Percentiles rank a stretch among this genome's conserved stretches.
phyloP scores from a whole-genome alignment of 2,329 filamentous ascomycete genomes.

The Ascochyta fabae region DNA sequence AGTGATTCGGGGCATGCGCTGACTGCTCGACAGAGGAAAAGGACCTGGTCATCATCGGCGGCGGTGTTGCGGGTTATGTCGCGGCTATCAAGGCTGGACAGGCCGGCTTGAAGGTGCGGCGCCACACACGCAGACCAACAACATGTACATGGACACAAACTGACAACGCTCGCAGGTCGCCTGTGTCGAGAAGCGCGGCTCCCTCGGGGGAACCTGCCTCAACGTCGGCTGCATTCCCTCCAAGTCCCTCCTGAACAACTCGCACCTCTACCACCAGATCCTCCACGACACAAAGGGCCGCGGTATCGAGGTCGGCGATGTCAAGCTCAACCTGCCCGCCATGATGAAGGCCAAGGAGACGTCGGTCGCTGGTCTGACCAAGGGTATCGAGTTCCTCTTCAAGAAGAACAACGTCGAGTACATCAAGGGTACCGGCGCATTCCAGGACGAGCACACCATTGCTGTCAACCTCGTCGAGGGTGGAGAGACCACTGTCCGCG shows the following conservation, averaged over 20 bases:
- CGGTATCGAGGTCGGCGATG: constrained; percentile 95
- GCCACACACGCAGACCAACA: background rate
- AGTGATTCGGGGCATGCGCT: constrained; percentile 34
- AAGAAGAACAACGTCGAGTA: constrained; percentile 99
- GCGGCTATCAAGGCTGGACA: constrained; percentile 99
- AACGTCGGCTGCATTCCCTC: constrained; percentile 99
- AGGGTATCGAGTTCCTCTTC: constrained; percentile 96
- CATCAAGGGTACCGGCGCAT: constrained; percentile 89
- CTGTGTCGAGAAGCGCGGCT: constrained; percentile 97
- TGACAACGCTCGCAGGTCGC: constrained; percentile 68
- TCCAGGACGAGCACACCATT: constrained; percentile 87
- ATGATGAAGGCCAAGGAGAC: constrained; percentile 99
- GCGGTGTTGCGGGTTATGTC: constrained; percentile 97
- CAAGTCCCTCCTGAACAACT: constrained; percentile 99
- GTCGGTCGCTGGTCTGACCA: constrained; percentile 86
- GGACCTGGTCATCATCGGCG: constrained; percentile 96
- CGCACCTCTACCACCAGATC: constrained; percentile 95
- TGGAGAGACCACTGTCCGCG: constrained; percentile 83
- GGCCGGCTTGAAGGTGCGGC: constrained; percentile 85
- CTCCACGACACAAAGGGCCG: constrained; percentile 96
- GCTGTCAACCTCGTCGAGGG: constrained; percentile 90
- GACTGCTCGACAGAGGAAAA: constrained; percentile 74
- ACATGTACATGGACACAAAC: background rate
- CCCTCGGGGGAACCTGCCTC: constrained; percentile 93
- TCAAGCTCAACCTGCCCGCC: constrained; percentile 91